Base-by-base conservation (phyloP, 345 rosid species). In the Excoecaria cochinchinensis region DNA sequence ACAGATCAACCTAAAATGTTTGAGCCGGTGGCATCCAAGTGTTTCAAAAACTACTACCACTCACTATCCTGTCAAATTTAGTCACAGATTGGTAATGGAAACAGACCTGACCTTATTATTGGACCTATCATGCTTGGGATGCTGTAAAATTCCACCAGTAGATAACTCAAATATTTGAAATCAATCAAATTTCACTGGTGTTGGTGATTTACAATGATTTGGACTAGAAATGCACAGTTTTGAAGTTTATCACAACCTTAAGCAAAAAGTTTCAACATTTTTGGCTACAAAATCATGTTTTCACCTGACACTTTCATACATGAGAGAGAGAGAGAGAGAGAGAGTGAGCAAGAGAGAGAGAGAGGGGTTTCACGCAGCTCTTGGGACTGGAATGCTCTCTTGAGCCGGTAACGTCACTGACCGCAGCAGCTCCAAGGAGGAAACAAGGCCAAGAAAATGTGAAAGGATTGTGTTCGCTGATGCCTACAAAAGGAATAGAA, bases 391-490 rank as follows among this genome's bases (percentile, higher is more conserved):
- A 74, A 68, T 74, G 67, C 79, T 50, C 67, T 92, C 97, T 2
- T 89, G 76, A 62, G 87, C 81, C n/a, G 97, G 90, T 69, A 91
- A 73, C 36, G 99, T 95, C 68, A 93, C 97, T 0, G 97, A 91
- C 39, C 97, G 92, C 86, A 95, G 85, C 77, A 95, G 88, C 85
- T 95, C 99, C 87, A 90, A 80, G 3, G 98, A 90, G 89, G 82
- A 93, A 63, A 89, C 86, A 51, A 95, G 93, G 40, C 99, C 98
- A 66, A 93, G 82, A 79, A 95, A 95, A 82, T 95, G 99, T 77
- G 99, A 95, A 36, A 95, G 95, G 83, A 93, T 84, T 1, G 98
- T 90, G 85, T 93, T 93, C 50, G 97, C 97, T 6, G 97, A 90
- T 71, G 99, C 99, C 99, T 95, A 88, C 88, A 62, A 79, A 38